phyloP scores from a whole-genome alignment of 768 basidiomycete species.

The Chalciporus chontae region DNA sequence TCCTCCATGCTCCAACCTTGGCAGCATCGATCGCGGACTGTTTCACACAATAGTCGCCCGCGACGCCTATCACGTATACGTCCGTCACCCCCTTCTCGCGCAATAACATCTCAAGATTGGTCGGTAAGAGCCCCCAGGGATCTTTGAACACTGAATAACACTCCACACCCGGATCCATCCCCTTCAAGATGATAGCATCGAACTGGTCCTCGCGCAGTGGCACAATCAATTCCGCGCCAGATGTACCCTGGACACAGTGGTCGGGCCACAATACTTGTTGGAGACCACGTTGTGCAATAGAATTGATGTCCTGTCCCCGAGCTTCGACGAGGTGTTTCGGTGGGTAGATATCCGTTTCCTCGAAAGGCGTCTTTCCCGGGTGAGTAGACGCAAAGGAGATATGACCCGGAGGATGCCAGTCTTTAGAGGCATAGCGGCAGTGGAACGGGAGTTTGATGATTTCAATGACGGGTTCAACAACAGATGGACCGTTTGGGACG shows the following conservation, averaged over 20 bases:
- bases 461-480: slow-evolving; percentile 54
- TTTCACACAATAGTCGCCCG: slow-evolving; percentile 78
- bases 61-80: slow-evolving; percentile 64
- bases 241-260: slow-evolving; percentile 64
- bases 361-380: slow-evolving; percentile 34
- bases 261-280: slow-evolving; percentile 75
- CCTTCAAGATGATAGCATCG: slow-evolving; percentile 50
- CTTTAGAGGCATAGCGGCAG: slow-evolving; percentile 50
- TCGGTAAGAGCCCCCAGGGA: slow-evolving; percentile 45
- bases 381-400: slow-evolving; percentile 67
- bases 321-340: slow-evolving; percentile 32
- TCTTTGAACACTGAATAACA: slow-evolving; percentile 80
- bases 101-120: slow-evolving; percentile 45
- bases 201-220: slow-evolving; percentile 42
- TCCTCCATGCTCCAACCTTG: slow-evolving; percentile 42
- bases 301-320: slow-evolving; percentile 16
- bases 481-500: slow-evolving; percentile 55
- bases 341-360: slow-evolving; percentile 36
- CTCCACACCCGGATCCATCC: slow-evolving; percentile 57
- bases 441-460: slow-evolving; percentile 57
- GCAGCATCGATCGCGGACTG: slow-evolving; percentile 52
- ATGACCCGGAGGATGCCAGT: slow-evolving; percentile 59
- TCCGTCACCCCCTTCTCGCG: slow-evolving; percentile 45
- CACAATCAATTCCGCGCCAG: slow-evolving; percentile 59
- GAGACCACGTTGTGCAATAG: slow-evolving; percentile 24